phyloP scores from a whole-genome alignment of 176 grass and related monocot species.

The Oryza longistaminata region DNA sequence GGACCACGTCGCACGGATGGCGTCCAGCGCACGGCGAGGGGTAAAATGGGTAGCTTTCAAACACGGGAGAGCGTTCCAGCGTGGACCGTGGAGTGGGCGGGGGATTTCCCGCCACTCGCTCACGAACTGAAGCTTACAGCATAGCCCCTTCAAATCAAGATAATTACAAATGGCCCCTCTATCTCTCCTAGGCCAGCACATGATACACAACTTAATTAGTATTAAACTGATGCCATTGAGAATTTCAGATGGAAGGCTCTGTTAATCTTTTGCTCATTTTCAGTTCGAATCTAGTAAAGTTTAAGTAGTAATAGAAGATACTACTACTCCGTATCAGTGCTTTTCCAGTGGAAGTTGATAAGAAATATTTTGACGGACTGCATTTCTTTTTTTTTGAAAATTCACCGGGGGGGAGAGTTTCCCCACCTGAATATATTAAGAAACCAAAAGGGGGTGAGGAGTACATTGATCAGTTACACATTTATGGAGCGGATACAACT shows the following conservation, averaged over 20 bases:
- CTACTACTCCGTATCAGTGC: too few relatives aligned
- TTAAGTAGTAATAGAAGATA: neutral
- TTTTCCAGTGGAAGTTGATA: too few relatives aligned
- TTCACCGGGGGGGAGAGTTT: too few relatives aligned
- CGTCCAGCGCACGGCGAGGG: neutral
- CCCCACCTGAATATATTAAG: too few relatives aligned
- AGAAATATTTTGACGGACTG: neutral
- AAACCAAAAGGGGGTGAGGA: too few relatives aligned
- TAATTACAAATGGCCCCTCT: neutral
- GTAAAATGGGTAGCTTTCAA: constrained; percentile 1
- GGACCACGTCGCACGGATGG: neutral
- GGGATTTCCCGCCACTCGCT: constrained; percentile 36
- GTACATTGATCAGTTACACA: too few relatives aligned
- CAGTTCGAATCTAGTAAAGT: neutral
- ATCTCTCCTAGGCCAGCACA: neutral
- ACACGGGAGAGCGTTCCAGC: neutral
- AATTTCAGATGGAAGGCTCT: neutral
- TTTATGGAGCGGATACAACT: too few relatives aligned
- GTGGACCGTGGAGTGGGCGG: neutral
- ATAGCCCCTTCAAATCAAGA: neutral
- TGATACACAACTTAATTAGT: too few relatives aligned
- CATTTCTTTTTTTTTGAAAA: too few relatives aligned
- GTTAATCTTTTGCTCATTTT: neutral
- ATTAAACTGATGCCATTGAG: neutral
- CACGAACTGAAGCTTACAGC: neutral